A percentile compares a stretch with the other conserved stretches of the same genome.
These are phyloP conservation scores for Dioszegia crocea DNA, from an alignment of 768 basidiomycete genomes.

Conservation along the genomic window DNA sequence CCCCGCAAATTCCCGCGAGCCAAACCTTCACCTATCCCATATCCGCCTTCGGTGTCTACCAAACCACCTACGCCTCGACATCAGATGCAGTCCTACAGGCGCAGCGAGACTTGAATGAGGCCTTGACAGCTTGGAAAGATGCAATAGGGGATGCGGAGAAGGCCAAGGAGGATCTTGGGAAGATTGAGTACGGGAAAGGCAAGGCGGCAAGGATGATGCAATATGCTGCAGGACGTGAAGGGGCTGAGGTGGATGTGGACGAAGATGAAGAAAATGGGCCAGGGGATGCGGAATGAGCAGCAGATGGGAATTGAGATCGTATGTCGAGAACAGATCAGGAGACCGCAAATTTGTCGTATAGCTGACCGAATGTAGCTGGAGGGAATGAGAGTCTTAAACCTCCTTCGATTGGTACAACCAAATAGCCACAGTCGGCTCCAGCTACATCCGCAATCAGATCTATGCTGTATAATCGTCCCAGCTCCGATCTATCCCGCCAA, in stretches of 20 bases:
- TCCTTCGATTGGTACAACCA: too few species aligned
- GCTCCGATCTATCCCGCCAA: constrained; percentile 60
- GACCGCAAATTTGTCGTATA: too few species aligned
- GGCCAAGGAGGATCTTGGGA: constrained; percentile 32
- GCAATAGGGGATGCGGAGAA: constrained; percentile 35
- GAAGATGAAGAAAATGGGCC: constrained; percentile 2
- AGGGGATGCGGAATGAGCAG: not conserved
- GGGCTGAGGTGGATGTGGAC: not conserved
- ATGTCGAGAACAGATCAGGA: too few species aligned
- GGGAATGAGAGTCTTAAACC: too few species aligned
- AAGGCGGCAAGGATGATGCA: constrained; percentile 31
- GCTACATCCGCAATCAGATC: not conserved
- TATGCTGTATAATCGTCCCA: constrained; percentile 4
- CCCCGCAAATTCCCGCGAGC: not conserved
- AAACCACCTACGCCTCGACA: constrained; percentile 12
- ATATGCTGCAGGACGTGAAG: constrained; percentile 1
- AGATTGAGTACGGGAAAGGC: constrained; percentile 30
- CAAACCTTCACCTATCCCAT: not conserved
- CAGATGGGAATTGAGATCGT: too few species aligned
- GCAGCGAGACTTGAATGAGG: constrained; percentile 29
- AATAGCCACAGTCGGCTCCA: too few species aligned
- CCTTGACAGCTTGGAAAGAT: constrained; percentile 39
- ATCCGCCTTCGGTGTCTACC: not conserved
- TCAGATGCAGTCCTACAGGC: constrained; percentile 13
- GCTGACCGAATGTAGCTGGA: too few species aligned